Conservation (phyloP, 2,329 filamentous ascomycete species). For the Nemania abortiva region DNA sequence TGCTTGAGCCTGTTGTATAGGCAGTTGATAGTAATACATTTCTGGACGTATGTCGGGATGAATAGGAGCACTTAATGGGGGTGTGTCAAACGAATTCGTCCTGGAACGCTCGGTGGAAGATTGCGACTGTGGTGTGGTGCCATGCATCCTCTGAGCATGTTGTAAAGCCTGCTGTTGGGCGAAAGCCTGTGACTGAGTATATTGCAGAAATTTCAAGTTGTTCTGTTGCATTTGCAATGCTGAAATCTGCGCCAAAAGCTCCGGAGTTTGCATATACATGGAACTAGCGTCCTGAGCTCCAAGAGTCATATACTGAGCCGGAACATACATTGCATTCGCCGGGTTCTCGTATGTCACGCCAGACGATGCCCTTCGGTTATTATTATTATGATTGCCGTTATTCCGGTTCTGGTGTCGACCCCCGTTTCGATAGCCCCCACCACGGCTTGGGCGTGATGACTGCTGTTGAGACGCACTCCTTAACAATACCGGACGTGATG, state of each 20-base stretch:
- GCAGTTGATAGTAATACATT: conserved; percentile 64
- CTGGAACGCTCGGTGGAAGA: conserved; percentile 65
- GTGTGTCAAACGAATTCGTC: conserved; percentile 73
- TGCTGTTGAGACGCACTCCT: conserved; percentile 73
- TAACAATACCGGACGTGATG: conserved; percentile 67
- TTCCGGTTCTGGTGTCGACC: conserved; percentile 58
- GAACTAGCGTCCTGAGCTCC: conserved; percentile 59
- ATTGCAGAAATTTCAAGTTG: conserved; percentile 60
- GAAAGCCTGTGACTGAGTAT: conserved; percentile 60
- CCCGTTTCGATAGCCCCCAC: conserved; percentile 61
- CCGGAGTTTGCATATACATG: conserved; percentile 62
- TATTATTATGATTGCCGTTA: conserved; percentile 55
- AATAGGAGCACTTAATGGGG: conserved; percentile 69
- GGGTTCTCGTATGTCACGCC: conserved; percentile 65
- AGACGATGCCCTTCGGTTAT: conserved; percentile 64
- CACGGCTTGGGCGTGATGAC: conserved; percentile 59
- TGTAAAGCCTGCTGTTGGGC: conserved; percentile 59
- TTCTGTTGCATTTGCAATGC: conserved; percentile 60
- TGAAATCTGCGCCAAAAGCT: conserved; percentile 59
- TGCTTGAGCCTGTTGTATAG: conserved; percentile 53
- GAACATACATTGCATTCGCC: conserved; percentile 55
- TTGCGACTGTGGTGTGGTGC: conserved; percentile 51
- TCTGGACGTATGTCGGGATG: conserved; percentile 69
- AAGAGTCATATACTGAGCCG: conserved; percentile 56
- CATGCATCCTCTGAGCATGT: conserved; percentile 59